A percentile compares a stretch with the other conserved stretches of the same genome.
These are phyloP conservation scores for Talaromyces islandicus DNA, from an alignment of 2,329 filamentous ascomycete genomes.

Conservation along the genomic window DNA sequence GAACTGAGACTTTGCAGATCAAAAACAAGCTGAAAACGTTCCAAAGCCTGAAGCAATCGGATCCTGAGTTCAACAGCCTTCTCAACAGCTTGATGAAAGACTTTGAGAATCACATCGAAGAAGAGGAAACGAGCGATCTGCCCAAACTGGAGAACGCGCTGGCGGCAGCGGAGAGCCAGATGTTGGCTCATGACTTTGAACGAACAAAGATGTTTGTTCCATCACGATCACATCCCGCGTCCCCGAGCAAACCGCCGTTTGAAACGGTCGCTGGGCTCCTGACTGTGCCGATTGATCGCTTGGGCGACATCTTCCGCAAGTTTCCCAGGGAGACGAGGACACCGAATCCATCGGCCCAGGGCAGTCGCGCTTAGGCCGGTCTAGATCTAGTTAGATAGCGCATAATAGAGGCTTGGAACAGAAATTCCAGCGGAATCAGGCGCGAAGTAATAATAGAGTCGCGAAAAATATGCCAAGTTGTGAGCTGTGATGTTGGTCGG, in stretches of 20 bases:
- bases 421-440: neutral
- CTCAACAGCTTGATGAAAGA: slow-evolving; percentile 40
- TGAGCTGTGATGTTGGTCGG: neutral
- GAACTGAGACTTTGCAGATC: slow-evolving; percentile 31
- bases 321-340: neutral
- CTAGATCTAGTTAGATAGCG: neutral
- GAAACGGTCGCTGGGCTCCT: slow-evolving; percentile 51
- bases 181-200: slow-evolving; percentile 40
- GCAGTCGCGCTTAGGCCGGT: neutral
- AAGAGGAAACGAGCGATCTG: slow-evolving; percentile 47
- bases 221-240: slow-evolving; percentile 44
- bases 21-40: slow-evolving; percentile 47
- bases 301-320: slow-evolving; percentile 50
- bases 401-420: too few relatives aligned
- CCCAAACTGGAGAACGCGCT: slow-evolving; percentile 43
- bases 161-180: slow-evolving; percentile 25
- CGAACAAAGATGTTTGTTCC: slow-evolving; percentile 52
- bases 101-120: slow-evolving; percentile 43
- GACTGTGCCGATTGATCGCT: slow-evolving; percentile 51
- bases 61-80: slow-evolving; percentile 38
- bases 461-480: neutral
- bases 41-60: slow-evolving; percentile 37
- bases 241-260: slow-evolving; percentile 49
- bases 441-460: neutral
- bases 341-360: neutral